Conservation (phyloP, 768 basidiomycete genomes). For the Peribolospora kevripleyi region DNA sequence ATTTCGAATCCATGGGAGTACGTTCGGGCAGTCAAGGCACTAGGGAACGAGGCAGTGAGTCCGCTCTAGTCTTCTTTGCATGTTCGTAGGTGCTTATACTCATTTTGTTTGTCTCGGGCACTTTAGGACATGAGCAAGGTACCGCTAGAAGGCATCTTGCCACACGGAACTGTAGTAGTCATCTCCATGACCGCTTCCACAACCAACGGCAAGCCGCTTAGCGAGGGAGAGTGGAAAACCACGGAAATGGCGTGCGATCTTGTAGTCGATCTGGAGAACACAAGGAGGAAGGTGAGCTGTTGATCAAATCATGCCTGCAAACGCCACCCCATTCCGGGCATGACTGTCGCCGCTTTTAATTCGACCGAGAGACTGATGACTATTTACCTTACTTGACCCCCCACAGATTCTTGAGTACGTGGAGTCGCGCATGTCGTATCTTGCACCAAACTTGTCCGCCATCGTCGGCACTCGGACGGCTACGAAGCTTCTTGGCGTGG, state of each 20-base stretch:
- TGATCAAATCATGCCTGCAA: no score
- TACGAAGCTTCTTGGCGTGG: slow-evolving; percentile 89
- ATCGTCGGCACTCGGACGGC: slow-evolving; percentile 98
- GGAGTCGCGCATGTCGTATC: slow-evolving; percentile 91
- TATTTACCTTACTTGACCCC: background rate
- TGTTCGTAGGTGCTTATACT: background rate
- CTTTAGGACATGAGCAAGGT: slow-evolving; percentile 63
- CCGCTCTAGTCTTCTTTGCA: background rate
- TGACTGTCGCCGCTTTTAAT: background rate
- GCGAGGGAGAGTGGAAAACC: slow-evolving; percentile 47
- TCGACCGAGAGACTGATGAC: slow-evolving; percentile 1
- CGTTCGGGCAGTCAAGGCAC: slow-evolving; percentile 63
- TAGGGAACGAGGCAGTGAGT: slow-evolving; percentile 52
- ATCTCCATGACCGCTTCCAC: slow-evolving; percentile 89
- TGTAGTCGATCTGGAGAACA: slow-evolving; percentile 65
- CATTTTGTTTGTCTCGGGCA: slow-evolving; percentile 1
- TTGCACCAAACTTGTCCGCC: slow-evolving; percentile 92
- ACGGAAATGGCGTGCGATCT: slow-evolving; percentile 71
- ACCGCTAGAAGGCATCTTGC: slow-evolving; percentile 50
- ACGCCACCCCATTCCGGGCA: background rate
- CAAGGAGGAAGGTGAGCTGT: slow-evolving; percentile 50
- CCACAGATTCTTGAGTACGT: slow-evolving; percentile 90
- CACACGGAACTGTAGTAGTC: slow-evolving; percentile 78
- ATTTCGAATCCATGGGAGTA: slow-evolving; percentile 79
- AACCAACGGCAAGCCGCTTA: slow-evolving; percentile 48